Conservation (phyloP, 2,329 filamentous ascomycete species). For the Beauveria sp. region DNA sequence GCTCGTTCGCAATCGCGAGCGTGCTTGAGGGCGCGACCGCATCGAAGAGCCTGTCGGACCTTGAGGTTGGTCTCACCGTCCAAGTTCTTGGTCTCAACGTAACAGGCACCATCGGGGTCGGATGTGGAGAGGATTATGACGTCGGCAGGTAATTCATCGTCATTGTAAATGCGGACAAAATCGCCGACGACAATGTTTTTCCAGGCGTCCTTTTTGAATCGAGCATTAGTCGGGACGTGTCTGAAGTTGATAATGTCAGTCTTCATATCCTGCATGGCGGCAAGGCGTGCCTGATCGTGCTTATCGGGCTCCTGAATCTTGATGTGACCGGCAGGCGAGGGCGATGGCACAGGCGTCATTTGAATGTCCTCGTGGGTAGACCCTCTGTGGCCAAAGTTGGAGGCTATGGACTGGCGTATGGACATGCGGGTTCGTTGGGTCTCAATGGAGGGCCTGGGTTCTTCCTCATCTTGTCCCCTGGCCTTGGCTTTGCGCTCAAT, state of each 20-base stretch:
- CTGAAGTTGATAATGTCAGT: conserved; percentile 64
- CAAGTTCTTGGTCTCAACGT: conserved; percentile 96
- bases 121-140: conserved; percentile 88
- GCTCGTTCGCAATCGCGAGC: conserved; percentile 87
- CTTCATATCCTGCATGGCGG: conserved; percentile 38
- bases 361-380: conserved; percentile 68
- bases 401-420: conserved; percentile 32
- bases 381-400: conserved; percentile 45
- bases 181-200: conserved; percentile 93
- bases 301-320: conserved; percentile 33
- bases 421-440: conserved; percentile 26
- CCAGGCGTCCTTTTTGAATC: conserved; percentile 91
- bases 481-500: conserved; percentile 35
- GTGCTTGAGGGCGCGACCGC: conserved; percentile 73
- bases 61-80: conserved; percentile 98
- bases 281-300: conserved; percentile 25
- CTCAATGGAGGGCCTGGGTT: conserved; percentile 52
- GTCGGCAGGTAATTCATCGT: conserved; percentile 91
- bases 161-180: conserved; percentile 92
- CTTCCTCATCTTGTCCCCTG: conserved; percentile 29
- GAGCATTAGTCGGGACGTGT: conserved; percentile 57
- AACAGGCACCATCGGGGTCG: conserved; percentile 88
- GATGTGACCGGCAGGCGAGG: conserved; percentile 42
- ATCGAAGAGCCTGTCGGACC: conserved; percentile 83
- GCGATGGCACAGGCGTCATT: conserved; percentile 91